Conservation (phyloP, 179 eudicot species). For the Nepenthes alata region DNA sequence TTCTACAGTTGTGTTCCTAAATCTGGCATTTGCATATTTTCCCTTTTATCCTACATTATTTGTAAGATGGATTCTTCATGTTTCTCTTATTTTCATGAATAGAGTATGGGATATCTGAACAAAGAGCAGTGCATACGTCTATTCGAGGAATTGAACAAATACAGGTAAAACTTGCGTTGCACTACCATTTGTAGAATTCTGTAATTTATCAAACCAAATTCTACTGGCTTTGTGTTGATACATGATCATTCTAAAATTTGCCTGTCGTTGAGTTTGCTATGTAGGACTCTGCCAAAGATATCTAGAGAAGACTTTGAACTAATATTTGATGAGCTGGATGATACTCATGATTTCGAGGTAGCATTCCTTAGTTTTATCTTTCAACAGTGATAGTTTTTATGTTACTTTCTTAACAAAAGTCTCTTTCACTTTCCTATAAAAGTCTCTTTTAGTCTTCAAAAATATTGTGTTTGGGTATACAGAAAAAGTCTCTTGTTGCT, state of each 20-base stretch:
- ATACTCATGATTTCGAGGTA: constrained; percentile 72
- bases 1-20: neutral
- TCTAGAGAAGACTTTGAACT: constrained; percentile 76
- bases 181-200: neutral
- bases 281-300: constrained; percentile 80
- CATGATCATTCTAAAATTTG: neutral
- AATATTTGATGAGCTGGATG: constrained; percentile 84
- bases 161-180: constrained; percentile 46
- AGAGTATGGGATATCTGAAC: constrained; percentile 52
- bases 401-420: neutral
- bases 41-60: neutral
- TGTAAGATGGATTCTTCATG: neutral
- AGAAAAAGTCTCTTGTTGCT: no score
- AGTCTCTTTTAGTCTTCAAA: no score
- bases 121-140: constrained; percentile 57
- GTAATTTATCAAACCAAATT: neutral
- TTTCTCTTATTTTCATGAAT: constrained; percentile 12
- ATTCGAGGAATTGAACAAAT: constrained; percentile 78
- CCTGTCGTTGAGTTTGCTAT: constrained; percentile 2
- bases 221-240: neutral
- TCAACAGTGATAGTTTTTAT: neutral
- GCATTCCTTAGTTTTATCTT: neutral
- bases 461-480: no score
- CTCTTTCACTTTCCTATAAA: neutral
- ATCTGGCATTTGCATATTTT: neutral